A percentile compares a stretch with the other conserved stretches of the same genome.
Conservation (phyloP, 139 green algal genomes). For the Yamagishiella unicocca region DNA sequence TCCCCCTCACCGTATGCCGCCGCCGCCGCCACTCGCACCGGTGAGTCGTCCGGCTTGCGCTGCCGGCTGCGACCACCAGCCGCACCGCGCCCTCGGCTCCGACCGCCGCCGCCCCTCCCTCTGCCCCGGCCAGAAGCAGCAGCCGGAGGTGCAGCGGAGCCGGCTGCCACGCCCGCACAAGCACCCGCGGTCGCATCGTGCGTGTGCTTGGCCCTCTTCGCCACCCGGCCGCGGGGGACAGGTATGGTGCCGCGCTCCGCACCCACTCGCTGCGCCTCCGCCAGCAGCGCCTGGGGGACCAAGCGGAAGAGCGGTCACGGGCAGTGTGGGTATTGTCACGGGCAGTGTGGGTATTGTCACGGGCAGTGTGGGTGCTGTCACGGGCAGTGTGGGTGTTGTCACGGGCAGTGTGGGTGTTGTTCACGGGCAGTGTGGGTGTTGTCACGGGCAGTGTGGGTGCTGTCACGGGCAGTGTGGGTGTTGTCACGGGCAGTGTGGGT, state of each 20-base stretch:
- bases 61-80: slow-evolving; percentile 9
- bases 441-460: too few species aligned
- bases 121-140: not conserved
- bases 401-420: too few species aligned
- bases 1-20: not conserved
- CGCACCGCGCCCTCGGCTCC: not conserved
- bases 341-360: too few species aligned
- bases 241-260: slow-evolving; percentile 43
- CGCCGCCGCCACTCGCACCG: slow-evolving; percentile 1
- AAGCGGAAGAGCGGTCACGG: too few species aligned
- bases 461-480: too few species aligned
- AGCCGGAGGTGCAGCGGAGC: not conserved
- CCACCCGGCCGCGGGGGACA: not conserved
- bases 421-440: too few species aligned
- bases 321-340: too few species aligned
- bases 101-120: not conserved
- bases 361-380: too few species aligned
- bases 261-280: slow-evolving; percentile 55
- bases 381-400: too few species aligned
- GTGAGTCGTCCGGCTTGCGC: slow-evolving; percentile 27
- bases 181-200: not conserved
- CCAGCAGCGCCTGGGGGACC: slow-evolving; percentile 46
- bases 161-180: not conserved
- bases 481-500: too few species aligned
- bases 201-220: not conserved